Evolutionary conservation across 148 eudicot genomes (phyloP).

Genomic region (Chenopodium formosanum): DNA sequence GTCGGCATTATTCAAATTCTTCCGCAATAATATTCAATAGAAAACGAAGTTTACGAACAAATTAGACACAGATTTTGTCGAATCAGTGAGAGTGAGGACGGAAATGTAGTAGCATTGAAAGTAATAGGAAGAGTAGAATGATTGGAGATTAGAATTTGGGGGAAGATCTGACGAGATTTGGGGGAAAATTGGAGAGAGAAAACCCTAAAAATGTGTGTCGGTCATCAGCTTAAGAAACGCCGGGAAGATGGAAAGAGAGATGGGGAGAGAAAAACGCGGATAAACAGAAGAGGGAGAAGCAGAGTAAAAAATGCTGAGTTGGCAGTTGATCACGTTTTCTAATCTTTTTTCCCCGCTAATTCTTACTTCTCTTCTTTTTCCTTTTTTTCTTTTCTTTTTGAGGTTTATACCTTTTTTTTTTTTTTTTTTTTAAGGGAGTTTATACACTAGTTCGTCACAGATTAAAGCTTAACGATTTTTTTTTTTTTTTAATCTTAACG

Average conservation of each 20-base stretch:
- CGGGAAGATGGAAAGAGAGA: not conserved
- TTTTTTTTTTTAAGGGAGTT: too few species aligned
- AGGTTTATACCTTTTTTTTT: not conserved
- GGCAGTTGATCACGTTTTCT: not conserved
- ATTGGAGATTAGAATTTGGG: not conserved
- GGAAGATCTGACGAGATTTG: not conserved
- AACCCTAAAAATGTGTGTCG: conserved; percentile 24
- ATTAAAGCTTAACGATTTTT: too few species aligned
- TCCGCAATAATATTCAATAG: not conserved
- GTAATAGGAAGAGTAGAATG: not conserved
- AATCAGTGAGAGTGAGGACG: not conserved
- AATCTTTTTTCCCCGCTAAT: conserved; percentile 7
- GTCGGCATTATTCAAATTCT: conserved; percentile 8
- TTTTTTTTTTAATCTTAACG: too few species aligned
- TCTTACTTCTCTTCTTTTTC: not conserved
- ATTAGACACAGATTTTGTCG: not conserved
- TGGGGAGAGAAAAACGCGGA: not conserved
- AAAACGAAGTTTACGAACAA: not conserved
- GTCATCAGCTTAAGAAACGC: not conserved
- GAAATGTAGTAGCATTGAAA: not conserved
- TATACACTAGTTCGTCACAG: too few species aligned
- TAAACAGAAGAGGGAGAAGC: not conserved
- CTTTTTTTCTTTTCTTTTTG: not conserved
- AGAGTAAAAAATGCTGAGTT: not conserved
- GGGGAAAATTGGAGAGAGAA: conserved; percentile 15